Conservation (phyloP, 1,284 basidiomycete genomes). For the Pyrrhoderma lamaoense region DNA sequence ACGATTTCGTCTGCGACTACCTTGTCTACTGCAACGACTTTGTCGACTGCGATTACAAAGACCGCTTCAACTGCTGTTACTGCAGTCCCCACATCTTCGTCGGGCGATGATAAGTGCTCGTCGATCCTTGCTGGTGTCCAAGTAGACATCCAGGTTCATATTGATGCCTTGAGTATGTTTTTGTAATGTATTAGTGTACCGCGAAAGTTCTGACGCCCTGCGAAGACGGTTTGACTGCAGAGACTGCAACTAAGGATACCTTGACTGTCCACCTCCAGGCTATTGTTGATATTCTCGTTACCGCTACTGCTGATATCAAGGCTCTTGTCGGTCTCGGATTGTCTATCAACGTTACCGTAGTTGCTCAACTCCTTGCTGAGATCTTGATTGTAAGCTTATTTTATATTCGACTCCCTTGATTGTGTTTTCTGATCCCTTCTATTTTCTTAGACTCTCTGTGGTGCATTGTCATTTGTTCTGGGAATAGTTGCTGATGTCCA, state of each 20-base stretch:
- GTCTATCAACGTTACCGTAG: slow-evolving; percentile 7
- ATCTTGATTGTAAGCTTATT: slow-evolving; percentile 11
- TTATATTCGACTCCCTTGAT: not conserved
- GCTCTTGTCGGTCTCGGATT: slow-evolving; percentile 12
- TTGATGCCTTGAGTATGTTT: slow-evolving; percentile 7
- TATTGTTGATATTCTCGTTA: slow-evolving; percentile 7
- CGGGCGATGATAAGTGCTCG: not conserved
- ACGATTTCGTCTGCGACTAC: not conserved
- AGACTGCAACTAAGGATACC: slow-evolving; percentile 9
- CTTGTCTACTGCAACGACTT: not conserved
- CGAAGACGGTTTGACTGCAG: slow-evolving; percentile 4
- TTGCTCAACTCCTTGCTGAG: slow-evolving; percentile 15
- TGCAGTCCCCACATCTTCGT: not conserved
- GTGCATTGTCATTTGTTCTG: slow-evolving; percentile 7
- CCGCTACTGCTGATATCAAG: slow-evolving; percentile 13
- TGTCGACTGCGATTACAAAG: not conserved
- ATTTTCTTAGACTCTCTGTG: not conserved
- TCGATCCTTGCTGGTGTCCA: slow-evolving; percentile 12
- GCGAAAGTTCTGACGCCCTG: not conserved
- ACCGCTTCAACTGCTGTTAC: not conserved
- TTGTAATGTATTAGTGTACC: not conserved
- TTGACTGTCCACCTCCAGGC: slow-evolving; percentile 7
- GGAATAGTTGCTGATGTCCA: slow-evolving; percentile 1
- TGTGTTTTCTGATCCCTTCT: not conserved
- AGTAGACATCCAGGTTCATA: slow-evolving; percentile 1